phyloP scores from a whole-genome alignment of 805 yeast species.

The Scheffersomyces stipitis region DNA sequence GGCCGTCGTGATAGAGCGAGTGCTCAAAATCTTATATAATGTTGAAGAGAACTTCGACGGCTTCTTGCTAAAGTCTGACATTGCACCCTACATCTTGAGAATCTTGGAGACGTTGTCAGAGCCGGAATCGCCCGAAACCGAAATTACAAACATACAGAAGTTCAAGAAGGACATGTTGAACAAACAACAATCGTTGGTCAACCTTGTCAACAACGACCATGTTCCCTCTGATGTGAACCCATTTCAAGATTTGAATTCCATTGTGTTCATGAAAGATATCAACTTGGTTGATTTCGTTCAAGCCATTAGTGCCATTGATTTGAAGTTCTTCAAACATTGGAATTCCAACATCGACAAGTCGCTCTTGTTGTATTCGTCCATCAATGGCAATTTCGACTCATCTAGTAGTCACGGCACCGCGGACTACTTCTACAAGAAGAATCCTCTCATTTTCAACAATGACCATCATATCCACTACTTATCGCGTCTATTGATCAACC shows the following conservation, averaged over 20 bases:
- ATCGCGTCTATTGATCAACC: constrained; percentile 67
- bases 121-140: constrained; percentile 14
- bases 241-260: constrained; percentile 32
- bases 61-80: constrained; percentile 61
- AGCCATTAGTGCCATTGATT: constrained; percentile 66
- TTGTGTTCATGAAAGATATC: constrained; percentile 51
- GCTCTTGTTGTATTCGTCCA: constrained; percentile 57
- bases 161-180: constrained; percentile 54
- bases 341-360: constrained; percentile 79
- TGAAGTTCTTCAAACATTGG: constrained; percentile 68
- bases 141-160: constrained; percentile 36
- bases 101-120: constrained; percentile 49
- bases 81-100: constrained; percentile 57
- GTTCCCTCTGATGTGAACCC: constrained; percentile 15
- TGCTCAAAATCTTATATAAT: constrained; percentile 53
- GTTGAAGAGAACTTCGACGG: constrained; percentile 65
- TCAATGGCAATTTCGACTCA: constrained; percentile 18
- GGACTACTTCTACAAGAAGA: constrained; percentile 48
- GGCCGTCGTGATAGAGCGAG: constrained; percentile 46
- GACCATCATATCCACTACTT: constrained; percentile 69
- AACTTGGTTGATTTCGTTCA: constrained; percentile 56
- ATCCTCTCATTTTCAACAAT: constrained; percentile 78
- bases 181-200: constrained; percentile 44
- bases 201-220: constrained; percentile 20
- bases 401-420: background rate